These are phyloP conservation scores for Paramecium octaurelia DNA, from an alignment of 73 alveolate genomes.

Conservation along the genomic window DNA sequence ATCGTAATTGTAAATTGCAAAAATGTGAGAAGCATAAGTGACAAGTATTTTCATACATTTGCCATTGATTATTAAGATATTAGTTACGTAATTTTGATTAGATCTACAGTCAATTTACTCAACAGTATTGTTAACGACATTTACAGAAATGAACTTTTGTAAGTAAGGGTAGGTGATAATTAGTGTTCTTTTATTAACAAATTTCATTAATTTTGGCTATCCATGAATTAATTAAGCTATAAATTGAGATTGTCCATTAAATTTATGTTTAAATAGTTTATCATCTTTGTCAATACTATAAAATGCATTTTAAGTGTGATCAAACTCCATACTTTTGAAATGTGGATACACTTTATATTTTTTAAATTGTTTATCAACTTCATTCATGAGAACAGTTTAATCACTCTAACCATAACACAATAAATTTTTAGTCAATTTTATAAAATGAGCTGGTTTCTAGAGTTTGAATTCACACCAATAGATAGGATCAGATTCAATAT, in stretches of 20 bases:
- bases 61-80: not conserved
- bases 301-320: not conserved
- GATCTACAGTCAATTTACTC: slow-evolving; percentile 16
- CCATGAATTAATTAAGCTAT: not conserved
- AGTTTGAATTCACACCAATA: slow-evolving; percentile 4
- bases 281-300: slow-evolving; percentile 16
- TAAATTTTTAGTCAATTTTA: not conserved
- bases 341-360: not conserved
- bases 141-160: not conserved
- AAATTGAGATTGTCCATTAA: not conserved
- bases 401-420: not conserved
- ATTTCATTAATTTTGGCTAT: slow-evolving; percentile 8
- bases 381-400: not conserved
- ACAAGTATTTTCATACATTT: not conserved
- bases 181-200: not conserved
- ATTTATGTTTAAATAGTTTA: not conserved
- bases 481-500: not conserved
- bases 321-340: not conserved
- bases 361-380: slow-evolving; percentile 9
- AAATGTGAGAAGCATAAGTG: not conserved
- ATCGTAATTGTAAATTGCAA: not conserved
- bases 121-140: not conserved
- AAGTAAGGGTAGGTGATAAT: not conserved
- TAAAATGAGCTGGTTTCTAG: slow-evolving; percentile 22
- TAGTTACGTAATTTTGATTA: not conserved